A percentile compares a stretch with the other conserved stretches of the same genome.
Evolutionary conservation across 148 eudicot species (phyloP).

Genomic region (Rhododendron griersonianum): DNA sequence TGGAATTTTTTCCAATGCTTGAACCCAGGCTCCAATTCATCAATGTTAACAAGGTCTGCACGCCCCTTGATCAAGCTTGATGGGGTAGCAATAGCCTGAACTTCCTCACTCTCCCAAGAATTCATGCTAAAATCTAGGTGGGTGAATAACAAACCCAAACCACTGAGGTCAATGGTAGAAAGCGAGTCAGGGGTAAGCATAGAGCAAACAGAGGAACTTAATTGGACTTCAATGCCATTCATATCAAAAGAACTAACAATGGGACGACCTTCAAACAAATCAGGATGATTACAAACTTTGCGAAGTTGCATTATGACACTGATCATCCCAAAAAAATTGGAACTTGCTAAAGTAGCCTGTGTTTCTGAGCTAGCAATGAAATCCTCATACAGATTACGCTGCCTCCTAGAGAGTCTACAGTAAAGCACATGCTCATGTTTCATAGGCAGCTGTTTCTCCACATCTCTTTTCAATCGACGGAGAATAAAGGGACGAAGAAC

Average conservation of each 20-base stretch:
- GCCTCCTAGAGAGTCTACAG: slow-evolving; percentile 96
- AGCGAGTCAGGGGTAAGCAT: slow-evolving; percentile 51
- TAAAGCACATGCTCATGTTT: slow-evolving; percentile 90
- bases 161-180: slow-evolving; percentile 61
- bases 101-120: slow-evolving; percentile 97
- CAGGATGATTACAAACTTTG: slow-evolving; percentile 99
- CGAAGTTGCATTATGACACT: slow-evolving; percentile 99
- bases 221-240: slow-evolving; percentile 74
- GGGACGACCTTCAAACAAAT: slow-evolving; percentile 98
- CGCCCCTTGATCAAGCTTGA: slow-evolving; percentile 66
- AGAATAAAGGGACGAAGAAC: slow-evolving; percentile 97
- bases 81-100: slow-evolving; percentile 83
- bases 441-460: slow-evolving; percentile 90
- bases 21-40: slow-evolving; percentile 31
- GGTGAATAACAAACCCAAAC: slow-evolving; percentile 75
- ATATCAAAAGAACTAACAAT: slow-evolving; percentile 97
- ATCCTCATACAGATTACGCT: slow-evolving; percentile 94
- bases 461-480: slow-evolving; percentile 95
- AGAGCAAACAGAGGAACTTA: slow-evolving; percentile 77
- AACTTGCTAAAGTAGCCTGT: slow-evolving; percentile 89
- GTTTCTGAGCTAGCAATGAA: slow-evolving; percentile 98
- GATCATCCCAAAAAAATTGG: slow-evolving; percentile 94
- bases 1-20: slow-evolving; percentile 33
- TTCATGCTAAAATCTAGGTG: slow-evolving; percentile 78
- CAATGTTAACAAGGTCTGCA: slow-evolving; percentile 21